Evolutionary conservation across 2,329 filamentous ascomycete genomes (phyloP).

Genomic region (Beauveria sp.): DNA sequence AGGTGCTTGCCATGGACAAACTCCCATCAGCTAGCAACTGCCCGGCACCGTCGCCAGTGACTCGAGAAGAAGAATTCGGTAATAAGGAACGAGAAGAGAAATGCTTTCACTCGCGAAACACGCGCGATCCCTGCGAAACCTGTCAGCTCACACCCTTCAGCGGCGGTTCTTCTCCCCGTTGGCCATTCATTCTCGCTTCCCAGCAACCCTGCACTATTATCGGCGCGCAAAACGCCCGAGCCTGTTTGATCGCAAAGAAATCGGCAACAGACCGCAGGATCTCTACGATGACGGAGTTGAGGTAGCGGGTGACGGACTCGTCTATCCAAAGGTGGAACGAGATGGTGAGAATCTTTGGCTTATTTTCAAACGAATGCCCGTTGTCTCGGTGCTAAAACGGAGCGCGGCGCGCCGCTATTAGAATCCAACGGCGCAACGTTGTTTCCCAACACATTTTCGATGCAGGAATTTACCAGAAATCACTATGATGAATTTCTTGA

Average conservation of each 20-base stretch:
- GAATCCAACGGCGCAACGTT: conserved; percentile 10
- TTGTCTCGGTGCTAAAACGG: neutral
- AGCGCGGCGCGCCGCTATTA: neutral
- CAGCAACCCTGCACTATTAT: neutral
- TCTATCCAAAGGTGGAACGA: neutral
- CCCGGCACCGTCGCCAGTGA: too few species aligned
- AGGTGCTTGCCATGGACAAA: too few species aligned
- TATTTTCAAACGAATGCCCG: neutral
- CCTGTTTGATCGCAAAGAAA: neutral
- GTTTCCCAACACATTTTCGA: conserved; percentile 11
- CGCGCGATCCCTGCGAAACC: neutral
- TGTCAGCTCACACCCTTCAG: neutral
- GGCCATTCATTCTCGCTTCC: neutral
- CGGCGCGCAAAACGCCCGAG: neutral
- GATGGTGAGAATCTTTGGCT: neutral
- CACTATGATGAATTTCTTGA: conserved; percentile 10
- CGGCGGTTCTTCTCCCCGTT: neutral
- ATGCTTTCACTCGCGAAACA: neutral
- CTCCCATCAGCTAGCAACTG: too few species aligned
- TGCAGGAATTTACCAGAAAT: conserved; percentile 9
- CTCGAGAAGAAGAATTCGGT: too few species aligned
- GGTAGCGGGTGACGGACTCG: neutral
- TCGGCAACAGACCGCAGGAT: neutral
- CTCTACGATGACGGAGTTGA: neutral
- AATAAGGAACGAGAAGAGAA: neutral